A percentile compares a stretch with the other conserved stretches of the same genome.
Evolutionary conservation across 805 yeast genomes (phyloP).

Genomic region (Starmerella geochares): DNA sequence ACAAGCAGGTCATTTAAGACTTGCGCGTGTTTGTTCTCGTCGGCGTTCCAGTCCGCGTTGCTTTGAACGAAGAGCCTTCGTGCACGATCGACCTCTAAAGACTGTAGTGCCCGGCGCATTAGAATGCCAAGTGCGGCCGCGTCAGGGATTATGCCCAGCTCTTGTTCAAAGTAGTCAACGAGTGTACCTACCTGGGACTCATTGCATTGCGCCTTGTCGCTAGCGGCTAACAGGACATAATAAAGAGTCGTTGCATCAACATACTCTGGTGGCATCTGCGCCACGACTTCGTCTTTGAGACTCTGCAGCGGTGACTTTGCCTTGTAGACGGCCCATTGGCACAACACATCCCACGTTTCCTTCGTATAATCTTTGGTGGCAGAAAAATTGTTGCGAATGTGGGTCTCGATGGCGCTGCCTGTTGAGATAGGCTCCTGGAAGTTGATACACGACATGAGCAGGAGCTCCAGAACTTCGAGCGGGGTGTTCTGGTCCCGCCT

Average conservation of each 20-base stretch:
- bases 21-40: slow-evolving; percentile 23
- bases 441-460: slow-evolving; percentile 26
- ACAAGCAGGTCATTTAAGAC: slow-evolving; percentile 29
- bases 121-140: slow-evolving; percentile 33
- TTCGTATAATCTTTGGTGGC: slow-evolving; percentile 23
- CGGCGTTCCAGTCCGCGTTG: slow-evolving; percentile 40
- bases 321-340: slow-evolving; percentile 31
- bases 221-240: slow-evolving; percentile 26
- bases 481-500: slow-evolving; percentile 9
- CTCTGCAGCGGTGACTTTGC: slow-evolving; percentile 6
- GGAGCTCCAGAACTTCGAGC: slow-evolving; percentile 27
- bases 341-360: slow-evolving; percentile 33
- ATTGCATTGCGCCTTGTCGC: slow-evolving; percentile 25
- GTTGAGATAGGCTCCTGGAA: slow-evolving; percentile 22
- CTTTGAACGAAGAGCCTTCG: slow-evolving; percentile 33
- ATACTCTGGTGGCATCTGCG: slow-evolving; percentile 20
- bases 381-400: slow-evolving; percentile 5
- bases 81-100: slow-evolving; percentile 29
- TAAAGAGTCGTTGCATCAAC: slow-evolving; percentile 26
- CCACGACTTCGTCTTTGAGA: slow-evolving; percentile 14
- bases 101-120: slow-evolving; percentile 31
- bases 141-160: slow-evolving; percentile 32
- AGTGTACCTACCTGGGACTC: slow-evolving; percentile 24
- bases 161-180: slow-evolving; percentile 30
- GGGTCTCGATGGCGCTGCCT: slow-evolving; percentile 13